Percentiles rank a stretch among this genome's conserved stretches.
Evolutionary conservation across 2,329 filamentous ascomycete species (phyloP).

Genomic region (Sporothrix mexicana): DNA sequence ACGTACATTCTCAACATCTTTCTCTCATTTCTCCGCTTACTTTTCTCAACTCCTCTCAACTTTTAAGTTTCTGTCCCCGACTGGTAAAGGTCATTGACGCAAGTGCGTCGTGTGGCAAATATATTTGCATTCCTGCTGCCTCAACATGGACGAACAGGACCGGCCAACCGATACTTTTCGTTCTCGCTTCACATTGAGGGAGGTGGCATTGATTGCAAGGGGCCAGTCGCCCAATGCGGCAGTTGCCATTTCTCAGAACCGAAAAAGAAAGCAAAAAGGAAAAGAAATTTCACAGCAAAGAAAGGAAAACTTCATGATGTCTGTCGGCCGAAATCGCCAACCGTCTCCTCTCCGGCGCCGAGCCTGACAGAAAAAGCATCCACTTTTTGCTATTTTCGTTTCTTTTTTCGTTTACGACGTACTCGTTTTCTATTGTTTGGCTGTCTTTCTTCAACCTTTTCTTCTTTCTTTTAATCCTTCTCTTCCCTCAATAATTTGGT

Average conservation of each 20-base stretch:
- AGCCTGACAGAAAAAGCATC: not conserved
- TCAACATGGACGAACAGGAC: not conserved
- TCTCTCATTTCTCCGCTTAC: not conserved
- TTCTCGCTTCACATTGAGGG: not conserved
- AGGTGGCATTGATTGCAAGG: not conserved
- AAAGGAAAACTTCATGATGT: constrained; percentile 7
- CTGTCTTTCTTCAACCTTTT: not conserved
- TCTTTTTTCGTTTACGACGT: no score
- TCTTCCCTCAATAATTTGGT: not conserved
- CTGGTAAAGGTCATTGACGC: not conserved
- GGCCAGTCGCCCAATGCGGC: not conserved
- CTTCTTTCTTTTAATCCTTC: not conserved
- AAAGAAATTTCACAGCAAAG: not conserved
- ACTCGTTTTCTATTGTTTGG: not conserved
- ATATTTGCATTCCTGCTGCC: not conserved
- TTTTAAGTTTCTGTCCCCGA: not conserved
- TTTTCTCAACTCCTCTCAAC: not conserved
- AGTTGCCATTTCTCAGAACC: not conserved
- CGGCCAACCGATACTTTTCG: not conserved
- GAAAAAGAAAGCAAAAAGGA: not conserved
- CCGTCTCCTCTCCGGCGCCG: not conserved
- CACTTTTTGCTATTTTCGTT: not conserved
- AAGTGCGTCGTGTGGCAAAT: constrained; percentile 19
- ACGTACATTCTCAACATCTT: not conserved
- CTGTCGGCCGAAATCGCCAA: constrained; percentile 4